Conservation (phyloP, 2,329 filamentous ascomycete genomes). For the Colletotrichum brevisporum region DNA sequence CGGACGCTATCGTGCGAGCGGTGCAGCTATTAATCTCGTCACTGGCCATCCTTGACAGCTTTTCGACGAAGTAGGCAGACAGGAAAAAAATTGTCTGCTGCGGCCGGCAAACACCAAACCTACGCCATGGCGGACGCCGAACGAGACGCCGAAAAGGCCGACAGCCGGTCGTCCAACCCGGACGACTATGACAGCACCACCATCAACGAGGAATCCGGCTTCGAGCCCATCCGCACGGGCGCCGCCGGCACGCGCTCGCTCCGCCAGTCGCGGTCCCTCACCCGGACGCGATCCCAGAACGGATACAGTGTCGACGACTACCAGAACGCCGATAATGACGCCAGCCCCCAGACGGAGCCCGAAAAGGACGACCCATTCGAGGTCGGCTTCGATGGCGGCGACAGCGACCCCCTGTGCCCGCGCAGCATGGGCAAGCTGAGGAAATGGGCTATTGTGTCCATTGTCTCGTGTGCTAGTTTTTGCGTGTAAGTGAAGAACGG, state of each 20-base stretch:
- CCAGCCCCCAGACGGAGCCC: slow-evolving; percentile 27
- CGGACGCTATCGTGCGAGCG: not conserved
- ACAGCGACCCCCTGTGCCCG: slow-evolving; percentile 81
- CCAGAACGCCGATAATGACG: slow-evolving; percentile 32
- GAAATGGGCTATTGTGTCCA: slow-evolving; percentile 85
- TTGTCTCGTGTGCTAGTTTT: slow-evolving; percentile 81
- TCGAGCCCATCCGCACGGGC: slow-evolving; percentile 46
- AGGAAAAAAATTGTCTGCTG: not conserved
- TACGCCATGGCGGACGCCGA: slow-evolving; percentile 4
- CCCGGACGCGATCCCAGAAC: slow-evolving; percentile 57
- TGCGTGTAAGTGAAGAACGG: slow-evolving; percentile 82
- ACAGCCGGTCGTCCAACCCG: slow-evolving; percentile 26
- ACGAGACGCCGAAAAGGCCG: slow-evolving; percentile 38
- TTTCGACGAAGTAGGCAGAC: not conserved
- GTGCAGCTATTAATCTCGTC: not conserved
- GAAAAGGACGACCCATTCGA: slow-evolving; percentile 66
- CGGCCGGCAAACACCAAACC: not conserved
- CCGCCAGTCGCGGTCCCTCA: slow-evolving; percentile 43
- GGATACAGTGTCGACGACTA: slow-evolving; percentile 59
- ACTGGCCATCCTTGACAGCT: not conserved
- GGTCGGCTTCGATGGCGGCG: slow-evolving; percentile 80
- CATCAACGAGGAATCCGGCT: slow-evolving; percentile 35
- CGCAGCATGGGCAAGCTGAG: slow-evolving; percentile 74
- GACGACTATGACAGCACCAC: slow-evolving; percentile 25
- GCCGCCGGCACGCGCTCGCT: slow-evolving; percentile 29